Evolutionary conservation across 257 asterid genomes (phyloP).

Genomic region (Solanum microdontum): DNA sequence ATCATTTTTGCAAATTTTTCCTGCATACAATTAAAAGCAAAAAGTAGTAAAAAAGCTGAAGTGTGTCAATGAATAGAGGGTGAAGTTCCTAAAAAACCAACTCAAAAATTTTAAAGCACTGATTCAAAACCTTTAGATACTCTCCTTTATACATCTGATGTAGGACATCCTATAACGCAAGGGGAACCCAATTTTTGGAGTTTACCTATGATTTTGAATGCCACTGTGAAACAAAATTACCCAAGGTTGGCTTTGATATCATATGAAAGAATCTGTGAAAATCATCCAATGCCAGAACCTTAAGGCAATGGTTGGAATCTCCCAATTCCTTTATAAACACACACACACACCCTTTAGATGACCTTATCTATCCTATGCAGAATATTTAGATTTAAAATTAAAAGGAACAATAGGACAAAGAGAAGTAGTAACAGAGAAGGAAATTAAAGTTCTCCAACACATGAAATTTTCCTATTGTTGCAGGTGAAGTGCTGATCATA

Average conservation of each 20-base stretch:
- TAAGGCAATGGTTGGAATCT: not conserved
- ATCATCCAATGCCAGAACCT: not conserved
- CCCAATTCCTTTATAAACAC: not conserved
- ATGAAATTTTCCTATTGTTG: not conserved
- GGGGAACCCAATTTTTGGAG: not conserved
- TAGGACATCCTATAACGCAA: not conserved
- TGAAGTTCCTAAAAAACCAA: not conserved
- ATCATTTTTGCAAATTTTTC: conserved; percentile 80
- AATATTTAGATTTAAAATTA: not conserved
- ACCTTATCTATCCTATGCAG: not conserved
- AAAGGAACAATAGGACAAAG: not conserved
- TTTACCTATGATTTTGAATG: not conserved
- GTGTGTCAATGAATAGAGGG: not conserved
- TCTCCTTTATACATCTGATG: not conserved
- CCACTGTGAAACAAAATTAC: not conserved
- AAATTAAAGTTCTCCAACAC: not conserved
- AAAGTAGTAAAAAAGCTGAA: not conserved
- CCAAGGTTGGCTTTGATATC: not conserved
- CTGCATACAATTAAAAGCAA: conserved; percentile 26
- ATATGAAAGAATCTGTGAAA: not conserved
- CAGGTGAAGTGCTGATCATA: not conserved
- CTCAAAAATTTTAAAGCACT: not conserved
- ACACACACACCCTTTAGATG: not conserved
- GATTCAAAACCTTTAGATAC: not conserved
- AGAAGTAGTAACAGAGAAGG: not conserved